These are phyloP conservation scores for Zymoseptoria crescenta DNA, from an alignment of 2,329 filamentous ascomycete genomes.

Conservation along the genomic window DNA sequence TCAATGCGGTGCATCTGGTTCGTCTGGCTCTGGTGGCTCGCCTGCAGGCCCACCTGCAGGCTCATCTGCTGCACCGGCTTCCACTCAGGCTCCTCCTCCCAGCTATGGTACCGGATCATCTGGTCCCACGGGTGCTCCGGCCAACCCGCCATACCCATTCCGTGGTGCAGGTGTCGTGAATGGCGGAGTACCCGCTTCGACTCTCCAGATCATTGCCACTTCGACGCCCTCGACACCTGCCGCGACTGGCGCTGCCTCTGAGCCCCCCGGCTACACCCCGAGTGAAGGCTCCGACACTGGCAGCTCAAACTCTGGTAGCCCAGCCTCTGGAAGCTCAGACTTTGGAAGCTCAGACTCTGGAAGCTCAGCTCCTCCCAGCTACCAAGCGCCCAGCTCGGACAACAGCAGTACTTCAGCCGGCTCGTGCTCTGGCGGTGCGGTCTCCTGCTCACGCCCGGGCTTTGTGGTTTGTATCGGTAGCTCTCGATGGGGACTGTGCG, in stretches of 20 bases:
- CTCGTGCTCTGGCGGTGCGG: slow-evolving; percentile 9
- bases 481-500: slow-evolving; percentile 36
- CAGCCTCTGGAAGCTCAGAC: slow-evolving; percentile 2
- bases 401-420: slow-evolving; percentile 6
- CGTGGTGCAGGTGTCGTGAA: background rate
- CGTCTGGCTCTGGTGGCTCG: slow-evolving; percentile 1
- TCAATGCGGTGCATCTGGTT: slow-evolving; percentile 4
- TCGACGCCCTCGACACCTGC: slow-evolving; percentile 1
- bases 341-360: slow-evolving; percentile 1
- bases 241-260: background rate
- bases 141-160: too few species aligned
- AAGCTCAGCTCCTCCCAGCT: background rate
- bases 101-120: slow-evolving; percentile 5
- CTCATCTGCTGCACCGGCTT: background rate
- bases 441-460: slow-evolving; percentile 25
- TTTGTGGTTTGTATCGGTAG: slow-evolving; percentile 36
- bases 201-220: too few species aligned
- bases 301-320: background rate
- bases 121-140: too few species aligned
- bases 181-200: background rate
- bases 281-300: background rate
- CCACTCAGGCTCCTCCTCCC: slow-evolving; percentile 2
- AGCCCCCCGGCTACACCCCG: background rate
- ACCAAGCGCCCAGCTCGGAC: slow-evolving; percentile 4
- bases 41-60: slow-evolving; percentile 2